Conservation (phyloP, 2,329 filamentous ascomycete genomes). For the Microcyclospora tardicrescens region DNA sequence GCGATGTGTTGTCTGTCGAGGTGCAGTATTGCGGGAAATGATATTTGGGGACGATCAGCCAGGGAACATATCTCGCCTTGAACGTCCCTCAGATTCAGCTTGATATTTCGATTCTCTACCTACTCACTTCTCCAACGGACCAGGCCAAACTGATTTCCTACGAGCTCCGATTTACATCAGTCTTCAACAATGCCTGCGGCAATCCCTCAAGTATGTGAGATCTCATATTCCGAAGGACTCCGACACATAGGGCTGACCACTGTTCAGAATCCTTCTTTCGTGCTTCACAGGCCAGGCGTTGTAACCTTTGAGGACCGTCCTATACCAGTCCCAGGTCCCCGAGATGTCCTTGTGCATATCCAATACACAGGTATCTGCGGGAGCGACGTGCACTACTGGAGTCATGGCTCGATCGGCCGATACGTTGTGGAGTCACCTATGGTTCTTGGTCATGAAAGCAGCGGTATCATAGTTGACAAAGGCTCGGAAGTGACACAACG, state of each 20-base stretch:
- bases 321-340: slow-evolving; percentile 51
- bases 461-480: slow-evolving; percentile 49
- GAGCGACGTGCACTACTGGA: slow-evolving; percentile 54
- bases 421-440: slow-evolving; percentile 38
- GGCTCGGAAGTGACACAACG: slow-evolving; percentile 47
- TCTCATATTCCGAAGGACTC: not conserved
- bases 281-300: slow-evolving; percentile 62
- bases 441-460: slow-evolving; percentile 57
- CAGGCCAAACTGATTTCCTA: too few relatives aligned
- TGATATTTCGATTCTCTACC: too few relatives aligned
- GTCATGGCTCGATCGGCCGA: slow-evolving; percentile 35
- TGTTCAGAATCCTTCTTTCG: slow-evolving; percentile 23
- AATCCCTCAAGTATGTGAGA: too few relatives aligned
- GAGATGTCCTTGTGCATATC: slow-evolving; percentile 70
- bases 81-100: too few relatives aligned
- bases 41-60: too few relatives aligned
- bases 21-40: too few relatives aligned
- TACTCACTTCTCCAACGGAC: too few relatives aligned
- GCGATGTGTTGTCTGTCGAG: too few relatives aligned
- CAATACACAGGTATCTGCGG: slow-evolving; percentile 85
- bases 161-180: too few relatives aligned
- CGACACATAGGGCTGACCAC: not conserved
- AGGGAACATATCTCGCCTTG: too few relatives aligned
- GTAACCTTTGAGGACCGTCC: slow-evolving; percentile 66
- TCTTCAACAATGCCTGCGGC: not conserved